Conservation (phyloP, 768 basidiomycete species). For the Boletus barrowsii region DNA sequence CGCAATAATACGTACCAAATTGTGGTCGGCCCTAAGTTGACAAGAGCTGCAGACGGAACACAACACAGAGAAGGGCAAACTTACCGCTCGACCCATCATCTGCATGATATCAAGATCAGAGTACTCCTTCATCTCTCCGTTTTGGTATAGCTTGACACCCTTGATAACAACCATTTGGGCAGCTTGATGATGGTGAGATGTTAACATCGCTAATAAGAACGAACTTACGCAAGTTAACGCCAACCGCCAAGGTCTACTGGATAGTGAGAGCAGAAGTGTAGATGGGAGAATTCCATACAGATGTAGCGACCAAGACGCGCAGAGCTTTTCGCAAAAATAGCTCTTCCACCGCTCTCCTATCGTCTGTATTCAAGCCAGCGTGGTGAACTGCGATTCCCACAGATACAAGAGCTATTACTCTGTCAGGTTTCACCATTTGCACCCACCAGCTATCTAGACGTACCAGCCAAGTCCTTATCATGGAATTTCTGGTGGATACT, state of each 20-base stretch:
- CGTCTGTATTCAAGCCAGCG: constrained; percentile 75
- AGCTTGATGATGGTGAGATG: constrained; percentile 42
- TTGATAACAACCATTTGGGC: constrained; percentile 93
- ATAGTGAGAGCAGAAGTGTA: constrained; percentile 4
- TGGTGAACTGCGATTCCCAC: constrained; percentile 89
- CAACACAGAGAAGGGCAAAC: constrained; percentile 16
- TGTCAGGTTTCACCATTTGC: constrained; percentile 3
- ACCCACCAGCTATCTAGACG: not conserved
- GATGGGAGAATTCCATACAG: constrained; percentile 45
- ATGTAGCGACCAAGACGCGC: constrained; percentile 76
- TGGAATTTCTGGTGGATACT: constrained; percentile 58
- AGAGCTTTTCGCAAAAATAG: constrained; percentile 64
- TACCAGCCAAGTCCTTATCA: constrained; percentile 62
- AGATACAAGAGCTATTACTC: constrained; percentile 52
- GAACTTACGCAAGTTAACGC: constrained; percentile 85
- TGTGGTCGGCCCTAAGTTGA: constrained; percentile 75
- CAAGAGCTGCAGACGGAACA: not conserved
- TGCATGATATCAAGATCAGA: constrained; percentile 92
- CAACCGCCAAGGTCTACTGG: constrained; percentile 87
- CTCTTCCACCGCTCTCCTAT: constrained; percentile 71
- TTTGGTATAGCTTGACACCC: constrained; percentile 80
- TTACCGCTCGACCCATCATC: constrained; percentile 92
- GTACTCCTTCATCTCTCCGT: constrained; percentile 71
- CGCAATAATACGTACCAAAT: constrained; percentile 53
- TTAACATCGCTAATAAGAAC: not conserved